Evolutionary conservation across 352 stramenopile genomes (phyloP), one percentile per base, ranked within the genome.

Genomic region (Phytophthora lateralis): DNA sequence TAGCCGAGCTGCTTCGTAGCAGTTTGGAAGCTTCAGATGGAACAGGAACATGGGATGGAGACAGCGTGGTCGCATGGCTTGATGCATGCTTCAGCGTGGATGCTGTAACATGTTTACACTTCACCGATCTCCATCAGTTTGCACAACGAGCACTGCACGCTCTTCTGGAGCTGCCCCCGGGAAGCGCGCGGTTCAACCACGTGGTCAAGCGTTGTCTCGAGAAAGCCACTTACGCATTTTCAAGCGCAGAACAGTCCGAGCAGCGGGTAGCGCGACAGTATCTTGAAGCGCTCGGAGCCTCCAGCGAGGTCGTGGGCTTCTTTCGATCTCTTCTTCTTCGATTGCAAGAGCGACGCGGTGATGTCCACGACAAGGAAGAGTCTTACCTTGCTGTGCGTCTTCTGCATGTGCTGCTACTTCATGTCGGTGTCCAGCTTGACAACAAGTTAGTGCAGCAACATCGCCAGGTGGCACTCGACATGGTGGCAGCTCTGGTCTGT

Each of bases 81-180:
- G 82, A 91, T 24, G 70, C 88, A 18, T 88, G 78, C 49, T 88
- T 88, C 17, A 69, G 69, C 8, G 57, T 89, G 0, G 73, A 88
- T 2, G 43, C 58, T 14, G 14, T 47, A 3, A 34, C 10, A 1
- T 70, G 77, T 14, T n/a, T 55, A 2, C 70, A 89, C 30, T 78
- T 90, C 12, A 45, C 56, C n/a, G 57, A 63, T n/a, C 60, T 89
- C 17, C 76, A 85, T n/a, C 45, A 51, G 0, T 55, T 82, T 18
- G 80, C 72, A n/a, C 69, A 77, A 21, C 38, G 47, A 4, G 59
- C 76, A 1, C 47, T 88, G 7, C 21, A 63, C 10, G 64, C 39
- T 32, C 61, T 88, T 6, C 45, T 90, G 0, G 49, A 59, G 17
- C 42, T 61, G 6, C 56, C 61, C 6, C 51, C 61, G 14, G 61